phyloP scores from a whole-genome alignment of 1,284 basidiomycete genomes.

The Lentinus polychrous region DNA sequence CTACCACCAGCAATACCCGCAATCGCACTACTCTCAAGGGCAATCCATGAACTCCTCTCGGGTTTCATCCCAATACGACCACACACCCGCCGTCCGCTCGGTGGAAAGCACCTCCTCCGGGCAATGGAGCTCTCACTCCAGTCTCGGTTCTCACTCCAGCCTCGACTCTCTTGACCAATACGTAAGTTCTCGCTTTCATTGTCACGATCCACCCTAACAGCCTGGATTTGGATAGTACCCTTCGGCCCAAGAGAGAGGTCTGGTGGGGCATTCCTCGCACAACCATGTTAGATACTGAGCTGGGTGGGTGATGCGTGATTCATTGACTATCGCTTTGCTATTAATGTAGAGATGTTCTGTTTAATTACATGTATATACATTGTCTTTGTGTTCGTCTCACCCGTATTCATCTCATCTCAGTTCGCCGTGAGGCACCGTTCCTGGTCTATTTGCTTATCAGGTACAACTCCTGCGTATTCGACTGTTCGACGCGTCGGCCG shows the following conservation, averaged over 20 bases:
- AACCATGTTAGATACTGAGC: slow-evolving; percentile 35
- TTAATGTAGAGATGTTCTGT: background rate
- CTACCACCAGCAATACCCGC: slow-evolving; percentile 32
- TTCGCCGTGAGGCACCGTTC: too few species aligned
- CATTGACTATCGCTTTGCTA: background rate
- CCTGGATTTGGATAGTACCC: slow-evolving; percentile 28
- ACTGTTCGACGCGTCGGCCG: too few species aligned
- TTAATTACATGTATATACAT: background rate
- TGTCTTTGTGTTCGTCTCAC: too few species aligned
- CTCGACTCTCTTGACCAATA: slow-evolving; percentile 52
- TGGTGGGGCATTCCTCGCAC: slow-evolving; percentile 40
- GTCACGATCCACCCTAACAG: background rate
- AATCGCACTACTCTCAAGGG: slow-evolving; percentile 36
- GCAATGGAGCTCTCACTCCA: slow-evolving; percentile 21
- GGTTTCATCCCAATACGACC: slow-evolving; percentile 18
- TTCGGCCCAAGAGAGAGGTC: slow-evolving; percentile 39
- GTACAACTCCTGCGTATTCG: too few species aligned
- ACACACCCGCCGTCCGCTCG: slow-evolving; percentile 17
- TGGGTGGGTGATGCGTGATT: background rate
- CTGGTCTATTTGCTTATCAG: too few species aligned
- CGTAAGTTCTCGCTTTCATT: slow-evolving; percentile 34
- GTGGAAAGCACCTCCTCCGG: slow-evolving; percentile 12
- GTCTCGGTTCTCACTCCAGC: slow-evolving; percentile 36
- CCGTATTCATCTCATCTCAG: too few species aligned
- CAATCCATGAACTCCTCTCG: slow-evolving; percentile 20